Percentiles rank a stretch among this genome's conserved stretches.
These are phyloP conservation scores for Ogataea polymorpha DNA, from an alignment of 805 yeast species.

Conservation along the genomic window DNA sequence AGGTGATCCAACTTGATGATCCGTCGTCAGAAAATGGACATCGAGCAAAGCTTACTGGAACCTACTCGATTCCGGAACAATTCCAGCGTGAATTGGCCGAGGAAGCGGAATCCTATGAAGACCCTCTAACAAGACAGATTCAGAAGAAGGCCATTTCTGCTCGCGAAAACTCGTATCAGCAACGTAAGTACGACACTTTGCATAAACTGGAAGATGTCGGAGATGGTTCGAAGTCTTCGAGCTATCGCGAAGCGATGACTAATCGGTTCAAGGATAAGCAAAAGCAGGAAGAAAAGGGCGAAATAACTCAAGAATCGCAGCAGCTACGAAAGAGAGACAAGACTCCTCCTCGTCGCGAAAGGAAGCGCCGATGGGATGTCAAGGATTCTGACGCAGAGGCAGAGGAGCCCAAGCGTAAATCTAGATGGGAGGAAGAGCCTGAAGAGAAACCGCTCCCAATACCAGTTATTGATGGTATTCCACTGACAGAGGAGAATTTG, in stretches of 20 bases:
- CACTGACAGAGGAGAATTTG: constrained; percentile 44
- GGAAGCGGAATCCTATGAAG: constrained; percentile 23
- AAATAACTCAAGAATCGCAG: constrained; percentile 23
- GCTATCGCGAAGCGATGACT: constrained; percentile 43
- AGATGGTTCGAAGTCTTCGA: constrained; percentile 14
- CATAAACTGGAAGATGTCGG: constrained; percentile 9
- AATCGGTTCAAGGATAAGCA: constrained; percentile 40
- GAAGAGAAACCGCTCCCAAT: neutral
- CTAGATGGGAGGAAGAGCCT: constrained; percentile 18
- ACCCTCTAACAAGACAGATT: constrained; percentile 24
- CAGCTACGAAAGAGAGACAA: constrained; percentile 13
- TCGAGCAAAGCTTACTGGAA: constrained; percentile 13
- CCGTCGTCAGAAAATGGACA: neutral
- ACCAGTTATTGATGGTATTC: constrained; percentile 34
- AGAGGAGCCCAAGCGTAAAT: constrained; percentile 13
- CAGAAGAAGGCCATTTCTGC: constrained; percentile 29
- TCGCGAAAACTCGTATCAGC: constrained; percentile 48
- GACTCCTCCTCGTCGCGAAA: constrained; percentile 21
- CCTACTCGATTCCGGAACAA: constrained; percentile 25
- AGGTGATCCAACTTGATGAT: constrained; percentile 6
- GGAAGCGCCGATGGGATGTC: constrained; percentile 46
- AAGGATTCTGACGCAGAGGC: constrained; percentile 33
- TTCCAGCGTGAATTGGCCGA: constrained; percentile 20
- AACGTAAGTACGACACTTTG: constrained; percentile 28
- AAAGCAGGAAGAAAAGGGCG: constrained; percentile 36